Evolutionary conservation across 192 early-diverging fungal species (phyloP).

Genomic region (Podila minutissima): DNA sequence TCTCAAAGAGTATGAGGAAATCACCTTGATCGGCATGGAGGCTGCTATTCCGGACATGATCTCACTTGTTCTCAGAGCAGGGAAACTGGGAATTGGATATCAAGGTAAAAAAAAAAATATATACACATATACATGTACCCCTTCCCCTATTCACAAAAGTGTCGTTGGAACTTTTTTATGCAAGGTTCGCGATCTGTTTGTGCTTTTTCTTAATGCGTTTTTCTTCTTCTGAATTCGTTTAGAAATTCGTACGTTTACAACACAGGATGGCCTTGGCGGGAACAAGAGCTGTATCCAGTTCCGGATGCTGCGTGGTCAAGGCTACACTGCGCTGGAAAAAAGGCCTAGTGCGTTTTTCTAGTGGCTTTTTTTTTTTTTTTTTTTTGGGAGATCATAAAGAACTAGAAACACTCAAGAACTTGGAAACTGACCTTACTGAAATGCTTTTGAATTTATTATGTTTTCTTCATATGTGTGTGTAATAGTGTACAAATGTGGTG

Average conservation of each 20-base stretch:
- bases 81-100: slow-evolving; percentile 35
- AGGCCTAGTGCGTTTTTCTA: slow-evolving; percentile 11
- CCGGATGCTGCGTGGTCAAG: slow-evolving; percentile 33
- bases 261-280: slow-evolving; percentile 44
- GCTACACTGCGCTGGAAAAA: slow-evolving; percentile 37
- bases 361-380: background rate
- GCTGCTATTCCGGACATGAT: slow-evolving; percentile 49
- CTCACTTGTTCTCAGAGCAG: slow-evolving; percentile 40
- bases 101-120: slow-evolving; percentile 25
- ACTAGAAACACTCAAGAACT: slow-evolving; percentile 2
- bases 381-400: background rate
- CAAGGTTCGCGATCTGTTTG: background rate
- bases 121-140: too few species aligned
- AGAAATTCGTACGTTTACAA: slow-evolving; percentile 47
- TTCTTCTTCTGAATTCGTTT: background rate
- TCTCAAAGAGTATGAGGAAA: slow-evolving; percentile 41
- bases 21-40: slow-evolving; percentile 48
- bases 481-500: slow-evolving; percentile 28
- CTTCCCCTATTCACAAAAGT: background rate
- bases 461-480: slow-evolving; percentile 6
- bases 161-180: background rate
- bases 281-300: slow-evolving; percentile 53
- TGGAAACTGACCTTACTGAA: background rate
- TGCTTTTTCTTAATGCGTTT: background rate
- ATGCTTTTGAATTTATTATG: background rate